Evolutionary conservation across 129 eudicot genomes (phyloP), one percentile per base, ranked within the genome.

Genomic region (Mikania micrantha): DNA sequence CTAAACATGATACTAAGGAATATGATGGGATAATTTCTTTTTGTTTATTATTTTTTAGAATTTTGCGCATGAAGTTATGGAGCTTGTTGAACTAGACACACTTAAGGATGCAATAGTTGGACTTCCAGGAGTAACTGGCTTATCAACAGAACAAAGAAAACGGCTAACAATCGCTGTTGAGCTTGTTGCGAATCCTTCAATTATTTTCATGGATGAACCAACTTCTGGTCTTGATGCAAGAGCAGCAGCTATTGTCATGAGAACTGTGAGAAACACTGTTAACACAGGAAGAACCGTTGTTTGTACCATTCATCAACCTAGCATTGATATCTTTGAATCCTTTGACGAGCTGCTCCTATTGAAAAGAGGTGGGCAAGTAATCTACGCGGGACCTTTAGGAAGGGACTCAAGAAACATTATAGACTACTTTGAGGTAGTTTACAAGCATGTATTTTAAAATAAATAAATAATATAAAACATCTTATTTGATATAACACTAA

Each of bases 191-290:
- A 94, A 94, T 73, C 99, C 99, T 20, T 94, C 99, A 1, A 94
- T 94, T 63, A 93, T 93, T 41, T 93, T 93, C 71, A 93, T 93
- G 98, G 98, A 93, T 60, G 99, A 94, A 76, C 99, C 99, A 3
- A 94, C 99, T 77, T 94, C 99, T 21, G 95, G 99, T 25, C 91
- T 94, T 62, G 99, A 94, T 70, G 99, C 99, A 29, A 79, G 99
- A 70, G 95, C 99, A 40, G 99, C 99, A 10, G 99, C 99, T 60
- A 94, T 94, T 78, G 99, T 94, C 11, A 94, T 94, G 99, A 87
- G 99, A 62, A 70, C 99, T 2, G 99, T 94, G 34, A 83, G 99
- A 77, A 94, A 89, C 80, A 94, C 95, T 4, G 97, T 94, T 12
- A 97, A 94, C 65, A 89, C 99, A 0, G 97, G 99, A 11, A 85